These are phyloP conservation scores for Chytridiales sp. DNA, from an alignment of 371 early-diverging fungal species.

Conservation along the genomic window DNA sequence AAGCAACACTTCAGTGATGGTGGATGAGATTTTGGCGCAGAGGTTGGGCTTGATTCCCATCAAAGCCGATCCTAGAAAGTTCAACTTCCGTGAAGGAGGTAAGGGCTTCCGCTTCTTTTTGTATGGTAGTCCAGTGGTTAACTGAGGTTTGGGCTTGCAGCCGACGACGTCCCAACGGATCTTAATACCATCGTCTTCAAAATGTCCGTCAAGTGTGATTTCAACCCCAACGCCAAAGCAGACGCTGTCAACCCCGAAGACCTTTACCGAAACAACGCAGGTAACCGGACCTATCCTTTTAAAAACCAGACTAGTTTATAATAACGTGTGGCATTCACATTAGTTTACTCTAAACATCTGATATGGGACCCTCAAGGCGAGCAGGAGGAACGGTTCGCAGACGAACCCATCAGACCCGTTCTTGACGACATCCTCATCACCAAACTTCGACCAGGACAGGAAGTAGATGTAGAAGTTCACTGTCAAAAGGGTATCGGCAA, in stretches of 20 bases:
- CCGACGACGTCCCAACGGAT: slow-evolving; percentile 79
- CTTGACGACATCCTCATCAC: slow-evolving; percentile 89
- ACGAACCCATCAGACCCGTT: slow-evolving; percentile 70
- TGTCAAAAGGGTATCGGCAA: slow-evolving; percentile 92
- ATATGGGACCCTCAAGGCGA: slow-evolving; percentile 88
- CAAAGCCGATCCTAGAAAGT: slow-evolving; percentile 75
- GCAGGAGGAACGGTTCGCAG: slow-evolving; percentile 71
- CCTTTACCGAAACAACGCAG: slow-evolving; percentile 65
- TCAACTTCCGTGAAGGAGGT: slow-evolving; percentile 70
- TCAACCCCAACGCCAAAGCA: slow-evolving; percentile 58
- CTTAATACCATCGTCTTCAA: slow-evolving; percentile 92
- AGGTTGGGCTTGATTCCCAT: slow-evolving; percentile 98
- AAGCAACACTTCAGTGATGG: slow-evolving; percentile 94
- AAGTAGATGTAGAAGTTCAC: slow-evolving; percentile 84
- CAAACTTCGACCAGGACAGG: slow-evolving; percentile 93
- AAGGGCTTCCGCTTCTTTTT: slow-evolving; percentile 13
- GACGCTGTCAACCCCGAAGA: slow-evolving; percentile 72
- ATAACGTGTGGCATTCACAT: slow-evolving; percentile 10
- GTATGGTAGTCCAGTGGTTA: background rate
- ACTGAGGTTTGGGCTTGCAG: slow-evolving; percentile 16
- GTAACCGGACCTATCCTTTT: slow-evolving; percentile 31
- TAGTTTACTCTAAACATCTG: slow-evolving; percentile 80
- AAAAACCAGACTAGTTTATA: background rate
- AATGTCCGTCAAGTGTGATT: slow-evolving; percentile 73
- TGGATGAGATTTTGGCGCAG: slow-evolving; percentile 98